Percentiles rank a stretch among this genome's conserved stretches.
phyloP scores from a whole-genome alignment of 768 basidiomycete genomes.

The Phaeotremella skinneri region DNA sequence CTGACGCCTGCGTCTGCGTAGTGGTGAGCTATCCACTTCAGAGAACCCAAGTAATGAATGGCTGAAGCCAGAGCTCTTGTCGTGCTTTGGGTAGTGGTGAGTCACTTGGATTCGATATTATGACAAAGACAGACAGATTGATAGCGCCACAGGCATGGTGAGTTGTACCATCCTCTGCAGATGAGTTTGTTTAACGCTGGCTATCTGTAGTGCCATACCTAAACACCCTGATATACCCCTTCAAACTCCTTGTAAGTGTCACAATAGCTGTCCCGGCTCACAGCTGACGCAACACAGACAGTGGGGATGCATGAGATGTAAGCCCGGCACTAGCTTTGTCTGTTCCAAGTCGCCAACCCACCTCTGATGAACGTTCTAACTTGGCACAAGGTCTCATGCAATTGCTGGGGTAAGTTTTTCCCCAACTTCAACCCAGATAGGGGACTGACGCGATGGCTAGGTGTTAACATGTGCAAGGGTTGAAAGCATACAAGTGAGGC shows the following conservation, averaged over 20 bases:
- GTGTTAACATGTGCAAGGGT: conserved; percentile 34
- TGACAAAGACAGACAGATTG: not conserved
- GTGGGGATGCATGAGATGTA: conserved; percentile 50
- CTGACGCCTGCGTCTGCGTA: not conserved
- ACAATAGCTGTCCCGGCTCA: not conserved
- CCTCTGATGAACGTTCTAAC: not conserved
- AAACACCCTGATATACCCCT: conserved; percentile 49
- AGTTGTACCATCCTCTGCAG: conserved; percentile 2
- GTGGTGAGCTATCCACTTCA: conserved; percentile 10
- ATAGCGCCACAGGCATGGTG: conserved; percentile 8
- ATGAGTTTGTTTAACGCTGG: not conserved
- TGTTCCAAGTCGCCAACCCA: not conserved
- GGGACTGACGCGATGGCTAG: conserved; percentile 6
- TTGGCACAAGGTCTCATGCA: conserved; percentile 51
- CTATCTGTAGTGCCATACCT: conserved; percentile 35
- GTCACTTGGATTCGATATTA: not conserved
- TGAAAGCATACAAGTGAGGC: conserved; percentile 35
- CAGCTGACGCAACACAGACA: conserved; percentile 23
- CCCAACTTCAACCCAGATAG: not conserved
- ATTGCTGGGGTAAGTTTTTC: conserved; percentile 45
- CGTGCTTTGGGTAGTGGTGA: conserved; percentile 19
- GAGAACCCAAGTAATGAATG: not conserved
- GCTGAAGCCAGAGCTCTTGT: not conserved
- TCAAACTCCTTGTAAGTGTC: conserved; percentile 48
- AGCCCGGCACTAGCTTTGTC: conserved; percentile 3